Conservation (phyloP, 805 yeast genomes). For the Schizosaccharomyces octosporus region DNA sequence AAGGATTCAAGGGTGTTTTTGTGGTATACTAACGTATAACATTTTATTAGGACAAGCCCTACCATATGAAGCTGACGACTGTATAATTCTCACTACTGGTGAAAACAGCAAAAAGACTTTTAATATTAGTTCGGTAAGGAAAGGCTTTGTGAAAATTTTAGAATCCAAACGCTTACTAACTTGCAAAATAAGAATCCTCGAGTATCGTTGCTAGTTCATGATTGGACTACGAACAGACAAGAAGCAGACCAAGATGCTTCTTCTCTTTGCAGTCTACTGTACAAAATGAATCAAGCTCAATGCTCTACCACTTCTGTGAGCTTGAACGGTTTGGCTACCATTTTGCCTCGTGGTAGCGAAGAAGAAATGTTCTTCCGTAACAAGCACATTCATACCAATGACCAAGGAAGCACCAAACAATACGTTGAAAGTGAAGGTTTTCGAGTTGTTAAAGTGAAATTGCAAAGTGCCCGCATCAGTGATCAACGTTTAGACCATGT, state of each 20-base stretch:
- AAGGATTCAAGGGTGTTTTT: too few species aligned
- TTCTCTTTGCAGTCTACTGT: constrained; percentile 30
- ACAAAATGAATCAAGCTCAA: constrained; percentile 57
- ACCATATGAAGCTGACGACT: constrained; percentile 20
- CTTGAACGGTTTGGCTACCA: constrained; percentile 42
- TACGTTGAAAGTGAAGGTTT: not conserved
- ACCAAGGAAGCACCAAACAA: constrained; percentile 16
- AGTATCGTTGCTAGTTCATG: constrained; percentile 69
- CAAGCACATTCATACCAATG: constrained; percentile 34
- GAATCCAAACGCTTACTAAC: too few species aligned
- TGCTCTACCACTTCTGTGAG: constrained; percentile 63
- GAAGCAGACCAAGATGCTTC: constrained; percentile 9
- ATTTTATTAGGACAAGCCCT: constrained; percentile 2
- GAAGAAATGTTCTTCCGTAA: constrained; percentile 37
- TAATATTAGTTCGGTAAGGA: constrained; percentile 24
- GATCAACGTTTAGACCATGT: not conserved
- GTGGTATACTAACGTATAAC: too few species aligned
- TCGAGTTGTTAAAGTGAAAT: not conserved
- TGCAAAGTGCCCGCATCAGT: not conserved
- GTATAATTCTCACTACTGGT: constrained; percentile 49
- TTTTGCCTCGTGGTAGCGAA: constrained; percentile 21
- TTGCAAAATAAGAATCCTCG: constrained; percentile 27
- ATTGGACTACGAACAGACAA: constrained; percentile 40
- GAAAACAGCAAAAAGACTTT: constrained; percentile 46
- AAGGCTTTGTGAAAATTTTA: too few species aligned